phyloP scores from a whole-genome alignment of 257 asterid genomes.

The Echium plantagineum region DNA sequence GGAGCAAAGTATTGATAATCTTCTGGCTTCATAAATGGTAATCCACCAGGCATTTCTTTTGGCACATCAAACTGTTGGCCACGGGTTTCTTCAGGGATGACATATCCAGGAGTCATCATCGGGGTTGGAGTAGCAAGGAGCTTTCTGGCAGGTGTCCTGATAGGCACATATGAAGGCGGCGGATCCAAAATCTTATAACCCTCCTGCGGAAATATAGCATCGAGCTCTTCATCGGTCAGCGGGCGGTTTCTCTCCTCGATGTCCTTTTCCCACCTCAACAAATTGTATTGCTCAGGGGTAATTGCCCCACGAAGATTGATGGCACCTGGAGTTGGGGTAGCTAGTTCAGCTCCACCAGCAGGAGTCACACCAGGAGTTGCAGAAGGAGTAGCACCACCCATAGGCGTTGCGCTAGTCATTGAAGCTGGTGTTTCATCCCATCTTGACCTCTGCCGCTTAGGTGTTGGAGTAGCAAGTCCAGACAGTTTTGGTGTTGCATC shows the following conservation, averaged over 20 bases:
- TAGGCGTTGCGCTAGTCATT: constrained; percentile 86
- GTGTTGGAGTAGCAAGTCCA: constrained; percentile 82
- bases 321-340: constrained; percentile 84
- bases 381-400: constrained; percentile 72
- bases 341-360: constrained; percentile 62
- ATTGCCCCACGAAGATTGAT: constrained; percentile 56
- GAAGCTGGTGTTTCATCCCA: constrained; percentile 98
- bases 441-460: constrained; percentile 90
- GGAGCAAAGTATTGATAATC: constrained; percentile 76
- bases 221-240: constrained; percentile 86
- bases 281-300: constrained; percentile 86
- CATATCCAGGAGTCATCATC: constrained; percentile 57
- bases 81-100: constrained; percentile 71
- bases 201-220: constrained; percentile 73
- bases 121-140: constrained; percentile 94
- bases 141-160: constrained; percentile 84
- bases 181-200: constrained; percentile 85
- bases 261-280: constrained; percentile 86
- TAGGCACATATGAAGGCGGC: constrained; percentile 77
- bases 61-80: constrained; percentile 87
- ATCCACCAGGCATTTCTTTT: constrained; percentile 75
- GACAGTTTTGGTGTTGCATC: constrained; percentile 76
- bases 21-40: constrained; percentile 85
- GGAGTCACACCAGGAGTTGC: constrained; percentile 90
- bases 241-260: constrained; percentile 84